Conservation (phyloP, 2,329 filamentous ascomycete species). For the Gyromitra esculenta region DNA sequence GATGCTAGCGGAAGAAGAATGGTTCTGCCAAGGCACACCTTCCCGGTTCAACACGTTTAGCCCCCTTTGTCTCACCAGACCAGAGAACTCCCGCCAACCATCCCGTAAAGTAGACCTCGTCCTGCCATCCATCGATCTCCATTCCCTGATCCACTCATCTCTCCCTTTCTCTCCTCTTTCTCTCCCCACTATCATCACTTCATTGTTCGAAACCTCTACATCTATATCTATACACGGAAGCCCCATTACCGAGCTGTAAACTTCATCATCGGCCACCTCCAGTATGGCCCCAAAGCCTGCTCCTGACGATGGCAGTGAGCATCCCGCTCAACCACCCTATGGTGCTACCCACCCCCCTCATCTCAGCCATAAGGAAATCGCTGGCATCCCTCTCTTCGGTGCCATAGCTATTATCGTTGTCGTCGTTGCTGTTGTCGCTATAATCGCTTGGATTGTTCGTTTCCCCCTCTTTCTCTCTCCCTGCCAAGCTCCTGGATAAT, state of each 20-base stretch:
- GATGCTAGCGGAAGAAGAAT: constrained; percentile 19
- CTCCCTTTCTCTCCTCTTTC: constrained; percentile 51
- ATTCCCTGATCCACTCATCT: constrained; percentile 9
- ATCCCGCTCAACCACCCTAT: constrained; percentile 30
- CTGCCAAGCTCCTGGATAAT: constrained; percentile 32
- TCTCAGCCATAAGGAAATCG: constrained; percentile 39
- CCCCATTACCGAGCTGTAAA: constrained; percentile 13
- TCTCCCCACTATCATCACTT: constrained; percentile 58
- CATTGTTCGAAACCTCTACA: constrained; percentile 8
- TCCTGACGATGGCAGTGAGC: constrained; percentile 14
- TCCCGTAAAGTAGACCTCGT: constrained; percentile 18
- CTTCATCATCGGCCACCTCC: constrained; percentile 20
- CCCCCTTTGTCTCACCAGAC: constrained; percentile 44
- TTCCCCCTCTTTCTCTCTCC: constrained; percentile 33
- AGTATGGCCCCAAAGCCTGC: constrained; percentile 42
- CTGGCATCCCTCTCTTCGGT: constrained; percentile 35
- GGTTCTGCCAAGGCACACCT: constrained; percentile 39
- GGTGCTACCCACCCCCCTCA: constrained; percentile 34
- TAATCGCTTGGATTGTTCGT: constrained; percentile 59
- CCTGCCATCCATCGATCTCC: background rate
- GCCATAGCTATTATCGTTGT: constrained; percentile 58
- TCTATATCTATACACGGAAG: no score
- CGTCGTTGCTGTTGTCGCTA: constrained; percentile 58
- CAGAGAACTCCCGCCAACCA: constrained; percentile 14
- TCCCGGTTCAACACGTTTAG: constrained; percentile 37